Percentiles rank a stretch among this genome's conserved stretches.
Evolutionary conservation across 331 rosid genomes (phyloP).

Genomic region (Rosa hybrid): DNA sequence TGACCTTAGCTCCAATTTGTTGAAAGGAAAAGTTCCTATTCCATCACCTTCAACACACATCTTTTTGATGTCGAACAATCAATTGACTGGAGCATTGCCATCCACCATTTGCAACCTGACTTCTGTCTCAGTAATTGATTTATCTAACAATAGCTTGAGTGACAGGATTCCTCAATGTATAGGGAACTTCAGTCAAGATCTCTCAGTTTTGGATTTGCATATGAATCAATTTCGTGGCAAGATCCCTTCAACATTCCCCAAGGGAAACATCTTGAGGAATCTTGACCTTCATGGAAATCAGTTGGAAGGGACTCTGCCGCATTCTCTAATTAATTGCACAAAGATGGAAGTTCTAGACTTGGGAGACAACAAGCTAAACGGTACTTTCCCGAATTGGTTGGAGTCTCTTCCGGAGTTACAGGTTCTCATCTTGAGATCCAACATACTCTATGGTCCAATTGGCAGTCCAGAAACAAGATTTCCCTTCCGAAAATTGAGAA

Average conservation of each 20-base stretch:
- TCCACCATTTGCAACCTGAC: conserved; percentile 11
- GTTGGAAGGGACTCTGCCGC: conserved; percentile 28
- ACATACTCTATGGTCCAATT: conserved; percentile 18
- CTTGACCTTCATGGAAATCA: conserved; percentile 30
- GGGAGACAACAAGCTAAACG: conserved; percentile 28
- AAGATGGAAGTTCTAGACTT: conserved; percentile 29
- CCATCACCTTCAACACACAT: background rate
- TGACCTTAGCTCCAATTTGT: conserved; percentile 32
- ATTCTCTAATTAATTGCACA: conserved; percentile 20
- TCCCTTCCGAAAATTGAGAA: conserved; percentile 19
- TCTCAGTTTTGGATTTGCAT: conserved; percentile 28
- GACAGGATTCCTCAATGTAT: conserved; percentile 16
- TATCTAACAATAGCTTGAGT: conserved; percentile 17
- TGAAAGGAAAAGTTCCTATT: conserved; percentile 4
- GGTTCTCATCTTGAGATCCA: conserved; percentile 31
- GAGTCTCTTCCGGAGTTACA: conserved; percentile 12
- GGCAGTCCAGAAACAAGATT: background rate
- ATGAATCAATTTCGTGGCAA: conserved; percentile 25
- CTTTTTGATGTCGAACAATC: conserved; percentile 21
- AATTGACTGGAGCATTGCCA: conserved; percentile 12
- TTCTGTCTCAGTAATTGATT: background rate
- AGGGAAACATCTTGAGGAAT: background rate
- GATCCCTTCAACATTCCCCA: conserved; percentile 12
- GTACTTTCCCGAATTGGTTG: conserved; percentile 36
- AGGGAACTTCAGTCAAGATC: background rate